phyloP scores from a whole-genome alignment of 2,329 filamentous ascomycete species.

The Botrytis paeoniae region DNA sequence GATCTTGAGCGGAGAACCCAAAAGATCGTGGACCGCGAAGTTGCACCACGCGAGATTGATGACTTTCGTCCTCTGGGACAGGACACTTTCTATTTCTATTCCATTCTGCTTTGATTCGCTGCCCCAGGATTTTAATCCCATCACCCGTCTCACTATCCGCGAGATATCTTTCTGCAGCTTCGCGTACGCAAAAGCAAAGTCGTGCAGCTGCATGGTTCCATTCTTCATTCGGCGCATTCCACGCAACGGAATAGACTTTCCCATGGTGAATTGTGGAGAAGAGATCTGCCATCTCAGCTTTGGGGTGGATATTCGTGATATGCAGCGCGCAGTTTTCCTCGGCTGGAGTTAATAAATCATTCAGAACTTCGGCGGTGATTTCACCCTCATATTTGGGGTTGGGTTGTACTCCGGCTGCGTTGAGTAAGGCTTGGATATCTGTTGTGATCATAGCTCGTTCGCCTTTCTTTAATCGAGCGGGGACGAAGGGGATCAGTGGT shows the following conservation, averaged over 20 bases:
- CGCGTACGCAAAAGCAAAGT: conserved; percentile 10
- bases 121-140: conserved; percentile 21
- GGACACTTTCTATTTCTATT: conserved; percentile 22
- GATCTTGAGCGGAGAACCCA: neutral
- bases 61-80: neutral
- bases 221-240: neutral
- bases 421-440: neutral
- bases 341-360: neutral
- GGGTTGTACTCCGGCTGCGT: neutral
- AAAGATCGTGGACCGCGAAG: conserved; percentile 18
- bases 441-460: neutral
- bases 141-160: neutral
- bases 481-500: neutral
- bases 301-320: conserved; percentile 4
- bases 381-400: conserved; percentile 16
- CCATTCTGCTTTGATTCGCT: conserved; percentile 16
- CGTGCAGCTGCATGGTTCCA: conserved; percentile 1
- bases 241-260: conserved; percentile 4
- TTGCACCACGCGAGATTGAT: conserved; percentile 22
- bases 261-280: neutral
- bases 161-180: conserved; percentile 8
- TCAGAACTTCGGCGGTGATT: neutral
- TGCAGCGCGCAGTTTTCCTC: conserved; percentile 4
- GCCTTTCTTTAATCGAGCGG: neutral
- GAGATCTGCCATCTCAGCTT: neutral